Conservation (phyloP, 140 eudicot genomes). For the Senecio squalidus region DNA sequence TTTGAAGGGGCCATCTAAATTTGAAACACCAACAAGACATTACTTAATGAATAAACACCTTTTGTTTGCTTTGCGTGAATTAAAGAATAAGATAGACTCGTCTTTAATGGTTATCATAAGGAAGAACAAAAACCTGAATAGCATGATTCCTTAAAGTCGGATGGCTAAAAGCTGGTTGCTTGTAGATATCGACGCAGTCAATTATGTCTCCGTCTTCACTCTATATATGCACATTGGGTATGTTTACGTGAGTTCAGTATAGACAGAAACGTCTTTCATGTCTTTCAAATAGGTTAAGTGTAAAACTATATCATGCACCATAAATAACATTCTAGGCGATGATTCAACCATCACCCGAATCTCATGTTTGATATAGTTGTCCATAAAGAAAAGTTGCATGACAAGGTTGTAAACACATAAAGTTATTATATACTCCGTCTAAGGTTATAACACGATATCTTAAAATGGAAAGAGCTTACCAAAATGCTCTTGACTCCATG, state of each 20-base stretch:
- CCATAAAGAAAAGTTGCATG: not conserved
- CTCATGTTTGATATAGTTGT: not conserved
- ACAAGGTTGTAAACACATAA: not conserved
- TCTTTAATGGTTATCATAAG: not conserved
- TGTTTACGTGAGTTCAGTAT: not conserved
- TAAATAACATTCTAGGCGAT: not conserved
- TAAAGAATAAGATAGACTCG: not conserved
- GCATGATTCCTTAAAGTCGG: slow-evolving; percentile 57
- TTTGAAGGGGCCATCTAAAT: slow-evolving; percentile 50
- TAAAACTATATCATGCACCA: not conserved
- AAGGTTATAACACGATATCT: not conserved
- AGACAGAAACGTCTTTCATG: not conserved
- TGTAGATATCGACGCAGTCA: slow-evolving; percentile 62
- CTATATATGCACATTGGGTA: slow-evolving; percentile 23
- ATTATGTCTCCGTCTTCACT: slow-evolving; percentile 79
- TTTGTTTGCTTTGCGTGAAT: too few relatives aligned
- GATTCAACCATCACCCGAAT: not conserved
- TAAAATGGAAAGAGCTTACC: slow-evolving; percentile 14
- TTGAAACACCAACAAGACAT: not conserved
- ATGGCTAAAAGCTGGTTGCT: slow-evolving; percentile 66
- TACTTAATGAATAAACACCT: not conserved
- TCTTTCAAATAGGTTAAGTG: not conserved
- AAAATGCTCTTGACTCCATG: slow-evolving; percentile 23
- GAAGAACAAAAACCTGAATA: slow-evolving; percentile 39
- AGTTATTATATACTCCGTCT: too few relatives aligned